A percentile compares a stretch with the other conserved stretches of the same genome.
Conservation (phyloP, 805 yeast species). For the Saccharomycopsis selenospora region DNA sequence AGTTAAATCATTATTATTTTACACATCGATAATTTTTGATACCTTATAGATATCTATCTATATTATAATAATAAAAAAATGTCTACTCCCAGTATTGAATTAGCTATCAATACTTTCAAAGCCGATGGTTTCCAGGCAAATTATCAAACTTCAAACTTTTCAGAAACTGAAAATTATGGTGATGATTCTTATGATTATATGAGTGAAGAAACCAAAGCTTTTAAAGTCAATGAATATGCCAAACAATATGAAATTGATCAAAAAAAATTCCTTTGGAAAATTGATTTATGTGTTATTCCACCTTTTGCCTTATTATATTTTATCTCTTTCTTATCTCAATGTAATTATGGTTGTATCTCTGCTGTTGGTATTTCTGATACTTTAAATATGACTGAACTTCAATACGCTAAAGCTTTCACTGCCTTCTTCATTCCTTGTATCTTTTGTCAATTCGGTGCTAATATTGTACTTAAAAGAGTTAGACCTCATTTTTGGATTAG, state of each 20-base stretch:
- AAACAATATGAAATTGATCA: conserved; percentile 42
- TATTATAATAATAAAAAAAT: no score
- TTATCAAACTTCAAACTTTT: neutral
- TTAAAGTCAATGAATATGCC: conserved; percentile 30
- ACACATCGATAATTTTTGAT: no score
- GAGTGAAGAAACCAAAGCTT: conserved; percentile 2
- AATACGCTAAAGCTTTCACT: conserved; percentile 47
- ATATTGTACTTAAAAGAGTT: conserved; percentile 48
- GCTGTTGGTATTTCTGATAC: conserved; percentile 53
- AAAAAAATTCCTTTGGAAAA: conserved; percentile 46
- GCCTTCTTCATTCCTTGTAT: conserved; percentile 68
- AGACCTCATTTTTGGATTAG: conserved; percentile 61
- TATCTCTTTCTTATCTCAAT: conserved; percentile 64
- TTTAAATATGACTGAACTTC: conserved; percentile 44
- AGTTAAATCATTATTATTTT: no score
- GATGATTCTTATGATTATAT: conserved; percentile 1
- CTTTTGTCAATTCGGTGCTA: conserved; percentile 50
- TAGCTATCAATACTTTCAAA: conserved; percentile 1
- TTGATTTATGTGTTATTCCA: conserved; percentile 60
- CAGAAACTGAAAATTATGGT: neutral
- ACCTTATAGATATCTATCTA: no score
- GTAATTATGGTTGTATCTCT: conserved; percentile 65
- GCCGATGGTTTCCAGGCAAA: neutral
- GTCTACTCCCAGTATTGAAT: conserved; percentile 1
- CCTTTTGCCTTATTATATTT: conserved; percentile 62